Percentiles rank a stretch among this genome's conserved stretches.
These are phyloP conservation scores for Microbotryomycetes sp. DNA, from an alignment of 1,284 basidiomycete genomes.

Conservation along the genomic window DNA sequence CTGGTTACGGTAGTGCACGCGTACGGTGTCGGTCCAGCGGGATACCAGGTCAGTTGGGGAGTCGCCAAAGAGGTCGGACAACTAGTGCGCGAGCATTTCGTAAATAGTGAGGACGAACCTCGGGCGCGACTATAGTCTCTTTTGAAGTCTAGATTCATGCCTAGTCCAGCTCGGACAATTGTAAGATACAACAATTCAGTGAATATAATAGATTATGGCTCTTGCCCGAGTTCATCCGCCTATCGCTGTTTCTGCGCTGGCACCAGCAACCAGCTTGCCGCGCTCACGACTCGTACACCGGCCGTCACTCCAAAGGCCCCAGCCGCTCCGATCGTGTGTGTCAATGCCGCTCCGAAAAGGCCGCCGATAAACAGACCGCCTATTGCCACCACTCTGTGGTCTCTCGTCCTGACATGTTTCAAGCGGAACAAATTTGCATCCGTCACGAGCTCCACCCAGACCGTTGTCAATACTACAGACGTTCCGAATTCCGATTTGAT, in stretches of 20 bases:
- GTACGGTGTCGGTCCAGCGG: constrained; percentile 50
- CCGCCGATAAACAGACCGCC: constrained; percentile 65
- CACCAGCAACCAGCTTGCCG: constrained; percentile 62
- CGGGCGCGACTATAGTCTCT: too few relatives aligned
- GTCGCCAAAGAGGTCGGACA: constrained; percentile 35
- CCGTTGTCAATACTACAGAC: constrained; percentile 54
- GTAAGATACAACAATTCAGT: too few relatives aligned
- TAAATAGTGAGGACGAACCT: too few relatives aligned
- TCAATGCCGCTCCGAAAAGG: constrained; percentile 59
- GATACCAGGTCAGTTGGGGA: constrained; percentile 38
- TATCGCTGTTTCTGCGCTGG: constrained; percentile 47
- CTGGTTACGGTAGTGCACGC: constrained; percentile 58
- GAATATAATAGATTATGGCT: too few relatives aligned
- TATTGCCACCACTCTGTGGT: constrained; percentile 65
- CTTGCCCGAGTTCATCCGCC: too few relatives aligned
- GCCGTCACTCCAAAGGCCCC: constrained; percentile 61
- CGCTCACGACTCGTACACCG: constrained; percentile 64
- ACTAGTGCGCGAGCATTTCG: constrained; percentile 25
- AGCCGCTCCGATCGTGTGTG: constrained; percentile 55
- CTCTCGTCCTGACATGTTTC: constrained; percentile 51
- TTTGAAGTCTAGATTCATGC: too few relatives aligned
- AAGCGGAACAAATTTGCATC: constrained; percentile 62
- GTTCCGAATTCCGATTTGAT: constrained; percentile 6
- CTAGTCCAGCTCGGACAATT: too few relatives aligned
- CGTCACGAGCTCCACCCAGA: constrained; percentile 77